These are phyloP conservation scores for Coemansia sp. DNA, from an alignment of 192 early-diverging fungal genomes.

Conservation along the genomic window DNA sequence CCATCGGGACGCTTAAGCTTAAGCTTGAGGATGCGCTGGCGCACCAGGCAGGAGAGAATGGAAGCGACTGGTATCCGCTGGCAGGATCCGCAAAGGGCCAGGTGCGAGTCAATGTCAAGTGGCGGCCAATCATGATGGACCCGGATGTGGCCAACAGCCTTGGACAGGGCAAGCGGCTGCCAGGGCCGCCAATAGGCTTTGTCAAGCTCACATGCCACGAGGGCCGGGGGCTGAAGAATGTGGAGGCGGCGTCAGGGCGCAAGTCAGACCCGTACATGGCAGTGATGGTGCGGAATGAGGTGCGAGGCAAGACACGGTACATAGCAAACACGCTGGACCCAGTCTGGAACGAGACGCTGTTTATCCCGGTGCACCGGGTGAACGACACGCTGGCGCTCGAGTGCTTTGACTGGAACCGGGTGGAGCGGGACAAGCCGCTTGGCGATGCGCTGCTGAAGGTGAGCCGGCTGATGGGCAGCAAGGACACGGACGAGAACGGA, in stretches of 20 bases:
- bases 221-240: conserved; percentile 78
- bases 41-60: conserved; percentile 46
- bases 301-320: conserved; percentile 73
- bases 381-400: conserved; percentile 74
- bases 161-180: conserved; percentile 43
- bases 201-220: conserved; percentile 72
- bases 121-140: conserved; percentile 79
- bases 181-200: conserved; percentile 69
- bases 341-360: conserved; percentile 88
- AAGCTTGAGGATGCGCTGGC: conserved; percentile 43
- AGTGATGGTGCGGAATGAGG: conserved; percentile 60
- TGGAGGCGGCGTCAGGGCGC: conserved; percentile 70
- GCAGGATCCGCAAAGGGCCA: conserved; percentile 55
- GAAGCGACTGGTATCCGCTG: conserved; percentile 66
- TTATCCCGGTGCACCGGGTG: conserved; percentile 75
- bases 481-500: conserved; percentile 28
- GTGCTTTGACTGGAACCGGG: conserved; percentile 84
- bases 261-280: conserved; percentile 93
- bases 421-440: conserved; percentile 81
- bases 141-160: conserved; percentile 56
- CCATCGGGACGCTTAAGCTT: conserved; percentile 38
- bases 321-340: conserved; percentile 84
- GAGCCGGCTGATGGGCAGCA: conserved; percentile 55
- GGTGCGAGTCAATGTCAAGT: conserved; percentile 65
- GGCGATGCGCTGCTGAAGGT: conserved; percentile 67